Conservation (phyloP, 2,329 filamentous ascomycete genomes). For the Gnomoniopsis sp. region DNA sequence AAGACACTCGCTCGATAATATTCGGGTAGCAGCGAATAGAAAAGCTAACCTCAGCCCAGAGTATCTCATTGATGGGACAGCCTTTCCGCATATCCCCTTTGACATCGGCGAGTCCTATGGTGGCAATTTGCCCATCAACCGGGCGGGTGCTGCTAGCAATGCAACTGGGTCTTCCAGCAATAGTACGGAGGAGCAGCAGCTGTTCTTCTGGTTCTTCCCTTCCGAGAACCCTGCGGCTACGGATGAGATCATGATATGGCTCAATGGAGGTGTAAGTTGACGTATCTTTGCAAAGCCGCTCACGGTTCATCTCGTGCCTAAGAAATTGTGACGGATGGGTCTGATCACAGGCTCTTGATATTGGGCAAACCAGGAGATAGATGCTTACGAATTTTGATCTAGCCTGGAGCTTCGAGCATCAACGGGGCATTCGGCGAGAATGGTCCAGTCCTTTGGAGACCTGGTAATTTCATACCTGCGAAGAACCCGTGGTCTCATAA, state of each 20-base stretch:
- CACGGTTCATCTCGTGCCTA: not conserved
- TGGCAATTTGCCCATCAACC: not conserved
- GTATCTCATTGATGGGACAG: not conserved
- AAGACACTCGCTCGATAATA: not conserved
- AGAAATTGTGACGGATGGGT: no score
- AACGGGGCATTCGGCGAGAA: not conserved
- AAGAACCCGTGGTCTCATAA: slow-evolving; percentile 1
- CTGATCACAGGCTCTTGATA: no score
- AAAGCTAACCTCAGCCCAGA: not conserved
- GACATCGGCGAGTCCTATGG: slow-evolving; percentile 2
- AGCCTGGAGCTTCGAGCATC: slow-evolving; percentile 2
- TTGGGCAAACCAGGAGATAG: not conserved
- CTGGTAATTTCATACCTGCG: not conserved
- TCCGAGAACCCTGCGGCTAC: not conserved
- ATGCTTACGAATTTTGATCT: not conserved
- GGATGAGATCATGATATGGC: slow-evolving; percentile 4
- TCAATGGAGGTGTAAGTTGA: slow-evolving; percentile 2
- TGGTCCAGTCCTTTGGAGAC: not conserved
- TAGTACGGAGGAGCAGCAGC: not conserved
- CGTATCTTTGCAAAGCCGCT: not conserved
- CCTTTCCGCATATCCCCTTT: slow-evolving; percentile 1
- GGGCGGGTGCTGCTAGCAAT: not conserved
- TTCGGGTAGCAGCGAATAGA: not conserved
- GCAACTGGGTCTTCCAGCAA: not conserved
- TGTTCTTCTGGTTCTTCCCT: slow-evolving; percentile 4